These are phyloP conservation scores for Mycena albidolilacea DNA, from an alignment of 768 basidiomycete species.

Conservation along the genomic window DNA sequence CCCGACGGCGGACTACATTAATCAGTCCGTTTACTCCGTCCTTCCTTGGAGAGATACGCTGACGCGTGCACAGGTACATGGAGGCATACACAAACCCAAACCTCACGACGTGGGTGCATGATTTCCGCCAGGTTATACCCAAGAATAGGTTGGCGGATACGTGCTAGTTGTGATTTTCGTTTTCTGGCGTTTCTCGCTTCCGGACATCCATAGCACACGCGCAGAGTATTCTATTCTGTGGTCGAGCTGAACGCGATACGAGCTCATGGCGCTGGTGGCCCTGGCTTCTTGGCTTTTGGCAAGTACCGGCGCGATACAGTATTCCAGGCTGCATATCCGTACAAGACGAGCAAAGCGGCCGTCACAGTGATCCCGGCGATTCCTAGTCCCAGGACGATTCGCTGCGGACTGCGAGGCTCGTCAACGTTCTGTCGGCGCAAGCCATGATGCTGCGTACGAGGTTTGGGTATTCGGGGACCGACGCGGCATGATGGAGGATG, in stretches of 20 bases:
- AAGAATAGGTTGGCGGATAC: constrained; percentile 27
- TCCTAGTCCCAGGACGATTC: too few relatives aligned
- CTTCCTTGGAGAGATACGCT: not conserved
- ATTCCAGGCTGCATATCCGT: too few relatives aligned
- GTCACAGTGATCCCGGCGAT: too few relatives aligned
- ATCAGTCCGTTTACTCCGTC: constrained; percentile 56
- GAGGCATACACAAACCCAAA: constrained; percentile 72
- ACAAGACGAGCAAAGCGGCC: too few relatives aligned
- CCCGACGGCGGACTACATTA: constrained; percentile 83
- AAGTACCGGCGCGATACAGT: too few relatives aligned
- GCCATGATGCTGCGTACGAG: too few relatives aligned
- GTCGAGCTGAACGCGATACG: not conserved
- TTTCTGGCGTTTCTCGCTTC: constrained; percentile 3
- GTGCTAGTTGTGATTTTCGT: constrained; percentile 13
- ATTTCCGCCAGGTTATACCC: constrained; percentile 41
- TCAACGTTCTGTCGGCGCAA: too few relatives aligned
- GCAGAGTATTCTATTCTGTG: constrained; percentile 17
- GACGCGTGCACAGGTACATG: constrained; percentile 52
- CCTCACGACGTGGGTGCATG: constrained; percentile 60
- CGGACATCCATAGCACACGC: constrained; percentile 6
- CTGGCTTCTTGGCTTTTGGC: too few relatives aligned
- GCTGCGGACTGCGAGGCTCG: too few relatives aligned
- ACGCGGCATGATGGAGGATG: too few relatives aligned
- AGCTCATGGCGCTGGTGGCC: constrained; percentile 20
- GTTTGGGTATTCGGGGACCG: too few relatives aligned